Percentiles rank a stretch among this genome's conserved stretches.
Conservation (phyloP, 2,329 filamentous ascomycete genomes). For the Fusarium sp. region DNA sequence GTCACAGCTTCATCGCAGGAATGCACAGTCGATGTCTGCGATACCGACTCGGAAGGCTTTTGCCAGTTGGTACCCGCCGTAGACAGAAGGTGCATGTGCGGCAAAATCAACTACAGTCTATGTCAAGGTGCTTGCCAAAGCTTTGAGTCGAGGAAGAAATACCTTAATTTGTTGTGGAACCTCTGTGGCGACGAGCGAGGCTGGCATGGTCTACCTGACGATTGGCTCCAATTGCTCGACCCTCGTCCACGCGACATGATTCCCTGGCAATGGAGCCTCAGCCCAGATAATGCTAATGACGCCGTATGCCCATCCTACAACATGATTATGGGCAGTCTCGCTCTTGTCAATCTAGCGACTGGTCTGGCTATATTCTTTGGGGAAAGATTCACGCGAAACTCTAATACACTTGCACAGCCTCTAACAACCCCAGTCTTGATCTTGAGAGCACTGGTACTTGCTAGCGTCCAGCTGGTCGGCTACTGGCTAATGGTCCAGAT, state of each 20-base stretch:
- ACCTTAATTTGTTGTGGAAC: too few species aligned
- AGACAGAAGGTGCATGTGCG: not conserved
- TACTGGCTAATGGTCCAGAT: not conserved
- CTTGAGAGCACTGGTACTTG: not conserved
- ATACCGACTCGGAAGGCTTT: not conserved
- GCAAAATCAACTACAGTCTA: too few species aligned
- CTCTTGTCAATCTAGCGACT: not conserved
- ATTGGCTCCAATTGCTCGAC: not conserved
- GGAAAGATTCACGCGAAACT: rapidly evolving
- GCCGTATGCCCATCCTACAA: not conserved
- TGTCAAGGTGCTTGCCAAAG: not conserved
- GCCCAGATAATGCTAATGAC: rapidly evolving
- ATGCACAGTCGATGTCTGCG: not conserved
- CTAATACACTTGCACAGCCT: rapidly evolving
- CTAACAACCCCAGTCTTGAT: not conserved
- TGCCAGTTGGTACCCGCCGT: not conserved
- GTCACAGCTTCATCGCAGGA: not conserved
- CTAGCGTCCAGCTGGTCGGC: not conserved
- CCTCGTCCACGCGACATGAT: conserved; percentile 13
- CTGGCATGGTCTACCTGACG: not conserved
- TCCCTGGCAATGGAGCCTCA: conserved; percentile 29
- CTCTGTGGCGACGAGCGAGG: not conserved
- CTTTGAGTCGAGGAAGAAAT: not conserved
- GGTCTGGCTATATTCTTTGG: not conserved
- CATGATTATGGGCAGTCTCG: conserved; percentile 9